phyloP scores from a whole-genome alignment of 2,329 filamentous ascomycete species.

The Colletotrichum phormii region DNA sequence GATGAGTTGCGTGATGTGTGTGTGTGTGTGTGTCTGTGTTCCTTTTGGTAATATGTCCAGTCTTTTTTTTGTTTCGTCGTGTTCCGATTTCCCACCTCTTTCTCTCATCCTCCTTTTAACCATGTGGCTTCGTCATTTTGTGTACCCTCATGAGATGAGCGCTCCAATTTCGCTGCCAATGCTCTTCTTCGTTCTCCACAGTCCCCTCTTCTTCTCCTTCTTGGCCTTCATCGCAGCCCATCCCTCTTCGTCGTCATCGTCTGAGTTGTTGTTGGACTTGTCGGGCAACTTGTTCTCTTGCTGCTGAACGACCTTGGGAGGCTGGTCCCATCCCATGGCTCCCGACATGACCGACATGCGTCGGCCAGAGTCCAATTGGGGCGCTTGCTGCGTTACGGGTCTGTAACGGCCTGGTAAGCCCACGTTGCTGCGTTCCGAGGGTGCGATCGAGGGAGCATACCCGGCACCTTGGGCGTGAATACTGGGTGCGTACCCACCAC shows the following conservation, averaged over 20 bases:
- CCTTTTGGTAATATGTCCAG: slow-evolving; percentile 29
- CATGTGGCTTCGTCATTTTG: background rate
- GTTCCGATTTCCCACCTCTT: background rate
- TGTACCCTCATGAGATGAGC: slow-evolving; percentile 52
- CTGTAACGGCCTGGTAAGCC: slow-evolving; percentile 91
- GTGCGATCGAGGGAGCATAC: slow-evolving; percentile 92
- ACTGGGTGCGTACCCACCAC: slow-evolving; percentile 61
- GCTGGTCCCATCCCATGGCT: slow-evolving; percentile 46
- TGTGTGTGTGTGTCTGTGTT: background rate
- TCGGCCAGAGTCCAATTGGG: slow-evolving; percentile 42
- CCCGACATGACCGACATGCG: slow-evolving; percentile 55
- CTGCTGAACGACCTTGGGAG: slow-evolving; percentile 51
- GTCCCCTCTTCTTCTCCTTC: slow-evolving; percentile 74
- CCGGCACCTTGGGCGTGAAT: slow-evolving; percentile 63
- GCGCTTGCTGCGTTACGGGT: slow-evolving; percentile 81
- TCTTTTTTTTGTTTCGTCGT: slow-evolving; percentile 25
- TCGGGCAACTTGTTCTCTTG: slow-evolving; percentile 43
- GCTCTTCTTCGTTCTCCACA: slow-evolving; percentile 73
- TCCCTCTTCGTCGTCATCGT: slow-evolving; percentile 75
- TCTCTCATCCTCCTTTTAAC: background rate
- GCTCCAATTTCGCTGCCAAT: slow-evolving; percentile 60
- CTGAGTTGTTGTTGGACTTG: slow-evolving; percentile 56
- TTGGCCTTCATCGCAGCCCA: slow-evolving; percentile 79
- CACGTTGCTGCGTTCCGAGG: slow-evolving; percentile 94
- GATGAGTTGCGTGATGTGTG: slow-evolving; percentile 1